Evolutionary conservation across 352 stramenopile genomes (phyloP), one percentile per base, ranked within the genome.

Genomic region (Pythium volutum): DNA sequence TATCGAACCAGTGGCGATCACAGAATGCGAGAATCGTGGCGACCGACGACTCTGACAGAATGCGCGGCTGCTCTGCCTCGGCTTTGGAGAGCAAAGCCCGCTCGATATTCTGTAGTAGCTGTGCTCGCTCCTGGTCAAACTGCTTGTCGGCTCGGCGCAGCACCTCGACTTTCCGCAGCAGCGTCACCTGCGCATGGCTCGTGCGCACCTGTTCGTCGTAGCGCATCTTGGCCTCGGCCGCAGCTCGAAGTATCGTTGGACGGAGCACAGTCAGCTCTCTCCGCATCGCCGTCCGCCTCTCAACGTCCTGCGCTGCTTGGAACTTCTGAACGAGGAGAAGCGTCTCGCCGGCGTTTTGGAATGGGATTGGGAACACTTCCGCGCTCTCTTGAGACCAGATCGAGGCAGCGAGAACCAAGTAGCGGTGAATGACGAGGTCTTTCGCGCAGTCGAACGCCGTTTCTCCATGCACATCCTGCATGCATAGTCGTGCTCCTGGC

Each of bases 1-100:
- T 31, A 15, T 55, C 74, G 60, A 91, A 91, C 81, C 81, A 91
- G 54, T 88, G 77, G 14, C 81, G 71, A 10, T 48, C 36, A 45
- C 77, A 91, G 36, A 74, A 88, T 3, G 74, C 70, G 16, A 91
- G 49, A 27, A 91, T 85, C 10, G 45, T 68, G 1, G 66, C 48
- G 18, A 88, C 65, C 10, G 69, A 62, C 3, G 16, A 11, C 27
- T 74, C 60, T 16, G 62, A 34, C n/a, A 91, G 59, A 38, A 62
- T 69, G 3, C 64, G 59, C 6, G 63, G 55, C 26, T 59, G 62
- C 36, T 76, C 53, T 18, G 62, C 65, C 22, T 72, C 47, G 4
- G 62, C 70, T 25, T 77, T 67, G 22, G 55, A 58, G 22, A 78
- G 58, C 0, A 84, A 45, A 0, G 76, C 75, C 0, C 65, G 49